Percentiles rank a stretch among this genome's conserved stretches.
These are phyloP conservation scores for Aspergillus glaucus DNA, from an alignment of 2,329 filamentous ascomycete species.

Conservation along the genomic window DNA sequence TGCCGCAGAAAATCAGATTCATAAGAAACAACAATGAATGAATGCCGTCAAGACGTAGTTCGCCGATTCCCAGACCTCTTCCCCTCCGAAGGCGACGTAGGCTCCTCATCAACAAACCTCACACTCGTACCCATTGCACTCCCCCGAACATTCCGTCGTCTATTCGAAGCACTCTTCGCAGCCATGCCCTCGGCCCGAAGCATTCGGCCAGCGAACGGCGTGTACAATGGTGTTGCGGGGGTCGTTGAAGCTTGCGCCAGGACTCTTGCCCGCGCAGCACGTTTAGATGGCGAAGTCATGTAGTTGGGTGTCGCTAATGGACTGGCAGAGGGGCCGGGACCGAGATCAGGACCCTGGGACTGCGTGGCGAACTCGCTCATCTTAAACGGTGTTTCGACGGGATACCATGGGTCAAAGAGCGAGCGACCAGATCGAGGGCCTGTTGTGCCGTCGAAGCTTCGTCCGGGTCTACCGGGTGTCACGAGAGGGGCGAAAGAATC, in stretches of 20 bases:
- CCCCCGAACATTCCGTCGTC: constrained; percentile 18
- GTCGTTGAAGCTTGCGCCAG: constrained; percentile 39
- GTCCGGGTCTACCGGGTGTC: constrained; percentile 16
- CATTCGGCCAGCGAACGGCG: constrained; percentile 39
- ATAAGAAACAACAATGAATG: not conserved
- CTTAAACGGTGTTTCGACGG: constrained; percentile 32
- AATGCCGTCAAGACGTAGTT: not conserved
- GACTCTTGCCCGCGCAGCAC: constrained; percentile 37
- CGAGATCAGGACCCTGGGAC: constrained; percentile 11
- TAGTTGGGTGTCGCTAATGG: constrained; percentile 38
- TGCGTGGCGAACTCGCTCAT: constrained; percentile 28
- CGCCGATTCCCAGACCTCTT: constrained; percentile 31
- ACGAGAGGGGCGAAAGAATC: constrained; percentile 25
- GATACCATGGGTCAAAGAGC: constrained; percentile 32
- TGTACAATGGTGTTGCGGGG: constrained; percentile 38
- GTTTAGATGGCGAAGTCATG: constrained; percentile 41
- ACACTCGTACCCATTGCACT: constrained; percentile 31
- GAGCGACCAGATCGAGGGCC: constrained; percentile 16
- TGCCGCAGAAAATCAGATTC: not conserved
- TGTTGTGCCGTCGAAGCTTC: constrained; percentile 15
- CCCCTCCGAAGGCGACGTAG: constrained; percentile 35
- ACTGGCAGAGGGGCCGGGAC: constrained; percentile 23
- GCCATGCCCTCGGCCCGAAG: constrained; percentile 19
- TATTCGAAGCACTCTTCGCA: constrained; percentile 16
- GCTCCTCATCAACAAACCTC: constrained; percentile 37